Base-by-base conservation (phyloP, 495 filamentous ascomycete species). In the Immersiella caudata region DNA sequence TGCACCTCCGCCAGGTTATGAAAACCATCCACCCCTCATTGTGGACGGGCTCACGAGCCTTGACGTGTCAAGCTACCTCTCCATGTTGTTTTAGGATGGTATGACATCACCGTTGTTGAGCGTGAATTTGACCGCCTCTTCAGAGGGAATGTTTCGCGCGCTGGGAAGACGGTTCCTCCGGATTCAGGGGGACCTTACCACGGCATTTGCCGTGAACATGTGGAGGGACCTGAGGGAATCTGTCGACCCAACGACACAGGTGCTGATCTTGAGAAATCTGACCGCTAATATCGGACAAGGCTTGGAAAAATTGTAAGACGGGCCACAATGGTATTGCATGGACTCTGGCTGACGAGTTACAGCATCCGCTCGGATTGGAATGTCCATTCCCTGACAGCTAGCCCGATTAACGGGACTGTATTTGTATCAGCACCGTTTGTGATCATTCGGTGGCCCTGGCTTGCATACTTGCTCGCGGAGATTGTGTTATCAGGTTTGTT, bases 171-270 rank as follows among this genome's bases (percentile, higher is more conserved):
- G 20, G n/a, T 61, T 61, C 35, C 49, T 25, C 24, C 59, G 59
- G 3, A 49, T 61, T 20, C 59, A 61, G 25, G 59, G 59, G 26
- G 59, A 61, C 18, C 20, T 61, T 6, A 61, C n/a, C n/a, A 46
- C 49, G 35, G 59, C 59, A 2, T 61, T 61, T 49, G 59, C 29
- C n/a, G 35, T 61, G 3, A 61, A 61, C 59, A 40, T 61, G 59
- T 61, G 35, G 29, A 61, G 59, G 35, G 59, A 61, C 35, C n/a
- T 61, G 29, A 8, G 1, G 18, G 59, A 20, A 61, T 20, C 20
- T 14, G 59, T 61, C 0, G 59, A 61, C 11, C 29, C 59, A 2
- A 27, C 12, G n/a, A 61, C n/a, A 21, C 59, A 61, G 20, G 29
- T 61, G 29, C 29, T 18, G 9, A 22, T 61, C 20, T 7, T 61